Base-by-base conservation (phyloP, 176 grass and related monocot genomes). In the Leersia perrieri region DNA sequence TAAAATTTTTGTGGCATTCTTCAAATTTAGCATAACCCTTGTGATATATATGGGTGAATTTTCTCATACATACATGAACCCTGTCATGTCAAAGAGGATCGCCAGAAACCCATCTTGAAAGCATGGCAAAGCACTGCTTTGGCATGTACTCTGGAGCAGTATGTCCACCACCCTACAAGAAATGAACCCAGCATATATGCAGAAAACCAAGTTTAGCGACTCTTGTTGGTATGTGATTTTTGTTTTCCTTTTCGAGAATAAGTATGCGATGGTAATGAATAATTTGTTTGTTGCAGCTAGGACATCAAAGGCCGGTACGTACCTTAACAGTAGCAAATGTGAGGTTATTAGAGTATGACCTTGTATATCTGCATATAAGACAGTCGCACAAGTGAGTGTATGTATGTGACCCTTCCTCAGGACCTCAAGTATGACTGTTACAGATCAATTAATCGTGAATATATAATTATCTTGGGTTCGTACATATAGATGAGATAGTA, bases 291-390 rank as follows among this genome's bases (percentile, higher is more conserved):
- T 49, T 20, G 16, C 42, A 33, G 30, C 16, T 23, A 25, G 61
- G 8, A 5, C 66, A 53, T 33, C 12, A 0, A 67, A 15, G 1
- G 16, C 27, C 22, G 3, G 10, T 27, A 18, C 32, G 12, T 76
- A 93, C 91, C 87, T 93, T 93, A 15, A 93, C 84, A 12, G 91
- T 93, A 62, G 75, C 87, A 29, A 93, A 93, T 63, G 91, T 93
- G 2, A 93, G 68, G 72, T 93, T 87, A 33, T 93, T 89, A 7
- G 84, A 87, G 34, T 93, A 93, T 36, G 42, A 66, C 55, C 63
- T 84, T 31, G 83, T 93, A 57, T 67, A 97, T 71, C 93, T 97
- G 79, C 75, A 49, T 22, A 67, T 67, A 82, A 64, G 18, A 47
- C 1, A 23, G 25, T 47, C 15, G 44, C 44, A 47, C 29, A 10